Evolutionary conservation across 768 basidiomycete genomes (phyloP).

Genomic region (Coprinellus aureogranulatus): DNA sequence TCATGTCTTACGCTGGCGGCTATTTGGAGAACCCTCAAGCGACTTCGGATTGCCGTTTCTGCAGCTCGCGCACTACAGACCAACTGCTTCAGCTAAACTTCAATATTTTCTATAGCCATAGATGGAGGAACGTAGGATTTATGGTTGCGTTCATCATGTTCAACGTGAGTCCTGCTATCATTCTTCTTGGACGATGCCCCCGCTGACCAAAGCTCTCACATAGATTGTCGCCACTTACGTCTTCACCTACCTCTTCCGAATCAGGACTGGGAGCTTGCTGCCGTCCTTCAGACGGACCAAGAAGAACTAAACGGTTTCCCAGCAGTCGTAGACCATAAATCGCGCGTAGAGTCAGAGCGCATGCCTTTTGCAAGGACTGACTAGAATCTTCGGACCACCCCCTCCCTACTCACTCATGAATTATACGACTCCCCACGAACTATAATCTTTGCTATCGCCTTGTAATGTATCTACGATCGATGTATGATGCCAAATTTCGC

Average conservation of each 20-base stretch:
- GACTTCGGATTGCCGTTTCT: constrained; percentile 55
- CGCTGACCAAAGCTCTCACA: neutral
- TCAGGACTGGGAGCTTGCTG: constrained; percentile 32
- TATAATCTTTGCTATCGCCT: no score
- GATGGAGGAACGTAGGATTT: constrained; percentile 56
- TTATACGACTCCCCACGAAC: no score
- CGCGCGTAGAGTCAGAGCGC: no score
- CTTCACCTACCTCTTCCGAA: constrained; percentile 54
- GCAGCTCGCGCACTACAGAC: constrained; percentile 58
- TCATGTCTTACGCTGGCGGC: constrained; percentile 50
- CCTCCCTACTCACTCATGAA: no score
- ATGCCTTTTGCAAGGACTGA: no score
- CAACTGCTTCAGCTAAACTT: constrained; percentile 49
- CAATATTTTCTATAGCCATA: constrained; percentile 54
- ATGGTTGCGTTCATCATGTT: constrained; percentile 46
- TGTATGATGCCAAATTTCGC: no score
- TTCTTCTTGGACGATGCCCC: neutral
- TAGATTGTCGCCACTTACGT: constrained; percentile 40
- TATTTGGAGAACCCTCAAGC: constrained; percentile 57
- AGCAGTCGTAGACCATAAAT: no score
- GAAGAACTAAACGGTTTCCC: constrained; percentile 12
- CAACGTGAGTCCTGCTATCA: constrained; percentile 40
- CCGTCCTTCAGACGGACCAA: constrained; percentile 22
- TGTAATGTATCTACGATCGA: no score
- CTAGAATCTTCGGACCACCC: no score